Evolutionary conservation across 257 asterid species (phyloP).

Genomic region (Cordia subcordata): DNA sequence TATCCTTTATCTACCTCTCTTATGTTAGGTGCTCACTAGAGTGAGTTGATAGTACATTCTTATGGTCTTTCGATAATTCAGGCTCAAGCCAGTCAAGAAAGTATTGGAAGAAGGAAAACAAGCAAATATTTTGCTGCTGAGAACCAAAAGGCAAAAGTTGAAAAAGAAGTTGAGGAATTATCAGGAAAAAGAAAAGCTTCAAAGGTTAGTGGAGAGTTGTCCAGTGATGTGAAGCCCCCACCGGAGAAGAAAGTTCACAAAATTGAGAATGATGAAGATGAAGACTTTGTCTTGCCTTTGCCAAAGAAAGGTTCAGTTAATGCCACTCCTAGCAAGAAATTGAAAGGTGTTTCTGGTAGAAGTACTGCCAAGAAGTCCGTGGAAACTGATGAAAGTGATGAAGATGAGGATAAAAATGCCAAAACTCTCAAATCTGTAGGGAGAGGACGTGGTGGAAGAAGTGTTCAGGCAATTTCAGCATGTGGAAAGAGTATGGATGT

Average conservation of each 20-base stretch:
- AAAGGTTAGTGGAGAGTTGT: conserved; percentile 24
- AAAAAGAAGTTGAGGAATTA: conserved; percentile 50
- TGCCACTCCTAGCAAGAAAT: conserved; percentile 58
- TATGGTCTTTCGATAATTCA: conserved; percentile 14
- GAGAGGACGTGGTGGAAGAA: conserved; percentile 79
- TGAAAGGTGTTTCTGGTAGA: conserved; percentile 65
- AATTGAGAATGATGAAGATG: conserved; percentile 61
- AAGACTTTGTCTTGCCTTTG: conserved; percentile 56
- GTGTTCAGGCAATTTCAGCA: conserved; percentile 30
- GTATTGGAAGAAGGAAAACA: conserved; percentile 74
- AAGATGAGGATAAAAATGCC: conserved; percentile 44
- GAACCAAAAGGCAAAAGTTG: conserved; percentile 39
- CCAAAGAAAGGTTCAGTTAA: conserved; percentile 41
- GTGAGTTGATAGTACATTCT: conserved; percentile 2
- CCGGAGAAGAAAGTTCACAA: conserved; percentile 56
- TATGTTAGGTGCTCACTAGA: background rate
- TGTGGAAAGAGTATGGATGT: conserved; percentile 33
- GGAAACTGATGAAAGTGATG: conserved; percentile 43
- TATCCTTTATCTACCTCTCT: too few species aligned
- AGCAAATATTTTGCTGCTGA: conserved; percentile 82
- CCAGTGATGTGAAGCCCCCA: conserved; percentile 41
- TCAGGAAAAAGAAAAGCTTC: conserved; percentile 55
- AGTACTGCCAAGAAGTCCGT: conserved; percentile 43
- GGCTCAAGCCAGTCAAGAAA: conserved; percentile 62
- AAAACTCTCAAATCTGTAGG: conserved; percentile 61